phyloP scores from a whole-genome alignment of 805 yeast genomes.

The Brettanomyces sp. region DNA sequence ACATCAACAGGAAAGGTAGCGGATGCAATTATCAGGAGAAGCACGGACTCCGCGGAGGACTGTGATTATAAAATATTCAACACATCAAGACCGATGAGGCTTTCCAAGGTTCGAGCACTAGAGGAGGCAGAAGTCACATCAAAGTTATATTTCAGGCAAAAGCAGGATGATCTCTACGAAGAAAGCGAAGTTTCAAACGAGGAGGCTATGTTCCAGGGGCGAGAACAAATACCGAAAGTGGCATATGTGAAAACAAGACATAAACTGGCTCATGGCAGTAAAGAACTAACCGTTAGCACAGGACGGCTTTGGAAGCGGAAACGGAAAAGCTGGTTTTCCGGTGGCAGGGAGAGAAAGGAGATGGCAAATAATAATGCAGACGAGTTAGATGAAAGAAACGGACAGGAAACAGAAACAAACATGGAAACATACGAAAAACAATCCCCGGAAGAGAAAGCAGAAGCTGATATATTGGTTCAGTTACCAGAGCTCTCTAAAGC shows the following conservation, averaged over 20 bases:
- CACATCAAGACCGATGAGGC: constrained; percentile 23
- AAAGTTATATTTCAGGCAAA: constrained; percentile 19
- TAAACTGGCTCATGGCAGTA: not conserved
- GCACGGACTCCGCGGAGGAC: constrained; percentile 17
- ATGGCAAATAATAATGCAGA: too few relatives aligned
- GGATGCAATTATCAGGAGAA: constrained; percentile 16
- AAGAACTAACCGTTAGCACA: not conserved
- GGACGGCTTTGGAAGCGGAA: not conserved
- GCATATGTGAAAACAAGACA: not conserved
- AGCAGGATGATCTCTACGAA: constrained; percentile 4
- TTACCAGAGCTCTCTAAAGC: constrained; percentile 15
- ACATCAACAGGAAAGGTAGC: constrained; percentile 8
- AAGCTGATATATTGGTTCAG: constrained; percentile 11
- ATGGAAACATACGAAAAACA: not conserved
- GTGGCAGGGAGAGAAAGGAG: too few relatives aligned
- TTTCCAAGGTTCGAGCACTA: constrained; percentile 26
- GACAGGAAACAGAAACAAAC: not conserved
- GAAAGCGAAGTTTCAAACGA: not conserved
- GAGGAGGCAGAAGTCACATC: constrained; percentile 29
- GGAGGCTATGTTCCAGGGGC: not conserved
- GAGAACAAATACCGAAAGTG: not conserved
- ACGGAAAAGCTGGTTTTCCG: not conserved
- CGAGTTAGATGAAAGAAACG: not conserved
- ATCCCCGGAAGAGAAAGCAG: not conserved
- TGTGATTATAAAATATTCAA: constrained; percentile 28